Evolutionary conservation across 768 basidiomycete genomes (phyloP).

Genomic region (Trametes villosa): DNA sequence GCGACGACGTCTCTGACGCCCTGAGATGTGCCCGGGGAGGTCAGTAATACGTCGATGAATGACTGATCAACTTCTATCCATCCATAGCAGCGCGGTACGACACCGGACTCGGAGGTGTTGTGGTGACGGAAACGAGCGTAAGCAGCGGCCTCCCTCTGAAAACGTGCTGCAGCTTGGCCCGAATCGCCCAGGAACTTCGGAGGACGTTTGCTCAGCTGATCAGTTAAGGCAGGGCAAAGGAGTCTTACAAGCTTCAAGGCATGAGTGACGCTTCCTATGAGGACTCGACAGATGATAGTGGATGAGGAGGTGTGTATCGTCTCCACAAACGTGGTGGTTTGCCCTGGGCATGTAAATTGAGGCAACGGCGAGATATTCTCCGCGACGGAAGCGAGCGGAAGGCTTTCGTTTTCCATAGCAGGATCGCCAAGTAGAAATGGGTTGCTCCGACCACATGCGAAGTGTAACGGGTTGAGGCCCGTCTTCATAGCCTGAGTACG

Average conservation of each 20-base stretch:
- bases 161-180: background rate
- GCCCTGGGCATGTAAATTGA: no score
- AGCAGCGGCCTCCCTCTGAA: background rate
- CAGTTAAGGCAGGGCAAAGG: no score
- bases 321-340: no score
- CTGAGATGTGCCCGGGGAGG: background rate
- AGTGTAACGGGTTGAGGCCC: background rate
- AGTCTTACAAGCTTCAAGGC: no score
- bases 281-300: no score
- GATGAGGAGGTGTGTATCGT: no score
- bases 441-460: background rate
- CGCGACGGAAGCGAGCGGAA: no score
- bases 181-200: no score
- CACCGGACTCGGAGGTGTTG: background rate
- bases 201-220: no score
- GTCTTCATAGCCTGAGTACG: background rate
- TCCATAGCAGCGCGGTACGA: background rate
- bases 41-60: no score
- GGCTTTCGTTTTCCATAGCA: background rate
- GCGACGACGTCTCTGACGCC: background rate
- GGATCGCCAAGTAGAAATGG: background rate
- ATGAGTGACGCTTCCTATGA: no score
- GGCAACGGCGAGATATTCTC: no score
- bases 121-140: background rate
- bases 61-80: background rate